These are phyloP conservation scores for Antitrichia curtipendula DNA, from an alignment of 225 moss, liverwort and hornwort species.

Conservation along the genomic window DNA sequence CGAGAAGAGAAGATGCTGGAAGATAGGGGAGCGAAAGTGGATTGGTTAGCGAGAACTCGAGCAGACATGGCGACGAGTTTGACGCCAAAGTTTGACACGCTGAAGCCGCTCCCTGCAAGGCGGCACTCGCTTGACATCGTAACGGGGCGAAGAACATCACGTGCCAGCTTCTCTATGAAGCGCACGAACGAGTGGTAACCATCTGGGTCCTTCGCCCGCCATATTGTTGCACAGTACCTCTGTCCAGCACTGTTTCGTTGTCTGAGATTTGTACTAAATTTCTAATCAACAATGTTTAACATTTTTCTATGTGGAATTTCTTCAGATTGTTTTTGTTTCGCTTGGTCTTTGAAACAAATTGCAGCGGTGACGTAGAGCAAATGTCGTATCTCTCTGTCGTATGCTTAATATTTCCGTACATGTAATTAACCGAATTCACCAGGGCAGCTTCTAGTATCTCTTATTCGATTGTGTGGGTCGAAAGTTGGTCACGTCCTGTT, in stretches of 20 bases:
- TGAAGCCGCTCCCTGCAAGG: constrained; percentile 71
- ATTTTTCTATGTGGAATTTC: background rate
- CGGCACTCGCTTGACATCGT: constrained; percentile 61
- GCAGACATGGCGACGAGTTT: constrained; percentile 63
- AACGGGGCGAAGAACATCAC: constrained; percentile 51
- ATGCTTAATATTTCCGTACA: background rate
- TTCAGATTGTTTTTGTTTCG: background rate
- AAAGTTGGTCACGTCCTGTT: background rate
- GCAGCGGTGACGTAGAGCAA: background rate
- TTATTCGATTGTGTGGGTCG: background rate
- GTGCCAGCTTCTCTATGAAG: constrained; percentile 94
- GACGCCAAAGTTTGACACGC: constrained; percentile 57
- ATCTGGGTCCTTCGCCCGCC: background rate
- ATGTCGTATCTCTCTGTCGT: background rate
- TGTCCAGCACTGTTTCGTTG: background rate
- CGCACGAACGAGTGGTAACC: constrained; percentile 94
- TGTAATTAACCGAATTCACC: background rate
- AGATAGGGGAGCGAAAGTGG: constrained; percentile 41
- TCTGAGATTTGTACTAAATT: background rate
- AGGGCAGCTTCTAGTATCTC: background rate
- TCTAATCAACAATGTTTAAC: background rate
- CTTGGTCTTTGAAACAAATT: background rate
- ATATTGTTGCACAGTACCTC: background rate
- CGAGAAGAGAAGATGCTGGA: constrained; percentile 15
- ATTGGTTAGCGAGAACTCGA: constrained; percentile 50